Conservation (phyloP, 1,139 yeast genomes). For the Pichia sp. region DNA sequence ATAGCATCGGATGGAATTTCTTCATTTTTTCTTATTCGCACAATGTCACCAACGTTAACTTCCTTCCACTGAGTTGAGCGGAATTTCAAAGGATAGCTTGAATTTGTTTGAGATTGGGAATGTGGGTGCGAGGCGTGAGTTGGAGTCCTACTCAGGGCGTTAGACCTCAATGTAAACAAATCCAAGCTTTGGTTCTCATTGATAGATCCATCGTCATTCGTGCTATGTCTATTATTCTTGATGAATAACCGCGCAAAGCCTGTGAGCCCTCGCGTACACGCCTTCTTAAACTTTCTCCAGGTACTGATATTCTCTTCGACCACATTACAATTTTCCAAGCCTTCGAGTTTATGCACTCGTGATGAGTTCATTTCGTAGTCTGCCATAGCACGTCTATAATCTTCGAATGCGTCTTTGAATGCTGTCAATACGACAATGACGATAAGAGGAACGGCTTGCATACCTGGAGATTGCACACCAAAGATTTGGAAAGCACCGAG, state of each 20-base stretch:
- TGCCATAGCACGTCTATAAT: conserved; percentile 44
- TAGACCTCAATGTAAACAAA: conserved; percentile 7
- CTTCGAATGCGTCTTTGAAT: conserved; percentile 51
- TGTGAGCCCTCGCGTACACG: conserved; percentile 25
- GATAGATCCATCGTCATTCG: conserved; percentile 17
- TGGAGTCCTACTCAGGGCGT: background rate
- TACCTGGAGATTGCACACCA: conserved; percentile 50
- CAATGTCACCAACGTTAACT: conserved; percentile 47
- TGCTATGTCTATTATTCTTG: conserved; percentile 41
- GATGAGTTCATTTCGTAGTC: conserved; percentile 52
- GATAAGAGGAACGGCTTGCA: conserved; percentile 53
- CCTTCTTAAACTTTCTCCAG: conserved; percentile 49
- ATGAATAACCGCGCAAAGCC: conserved; percentile 44
- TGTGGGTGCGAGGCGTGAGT: conserved; percentile 2
- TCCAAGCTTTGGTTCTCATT: conserved; percentile 1
- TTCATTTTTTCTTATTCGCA: conserved; percentile 46
- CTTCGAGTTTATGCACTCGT: conserved; percentile 36
- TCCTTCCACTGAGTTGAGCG: conserved; percentile 42
- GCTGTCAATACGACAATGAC: conserved; percentile 52
- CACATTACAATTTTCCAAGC: conserved; percentile 38
- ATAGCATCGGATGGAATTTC: conserved; percentile 53
- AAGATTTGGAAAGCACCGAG: conserved; percentile 47
- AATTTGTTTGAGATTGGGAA: too few species aligned
- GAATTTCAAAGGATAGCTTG: conserved; percentile 19
- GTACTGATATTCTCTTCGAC: conserved; percentile 38